A percentile compares a stretch with the other conserved stretches of the same genome.
Conservation (phyloP, 2,329 filamentous ascomycete species). For the Colletotrichum costaricense region DNA sequence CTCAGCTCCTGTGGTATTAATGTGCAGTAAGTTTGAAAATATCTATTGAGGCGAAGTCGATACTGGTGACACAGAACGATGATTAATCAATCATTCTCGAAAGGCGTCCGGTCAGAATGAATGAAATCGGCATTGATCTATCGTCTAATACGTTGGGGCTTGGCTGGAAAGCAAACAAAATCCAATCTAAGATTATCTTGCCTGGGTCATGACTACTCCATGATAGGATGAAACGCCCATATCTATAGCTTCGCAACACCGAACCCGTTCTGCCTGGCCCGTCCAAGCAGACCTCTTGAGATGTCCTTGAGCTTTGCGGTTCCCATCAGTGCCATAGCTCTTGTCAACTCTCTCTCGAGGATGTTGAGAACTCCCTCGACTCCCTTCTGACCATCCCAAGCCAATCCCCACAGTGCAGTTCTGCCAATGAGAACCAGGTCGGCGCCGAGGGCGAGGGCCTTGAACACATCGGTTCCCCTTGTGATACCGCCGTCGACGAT, state of each 20-base stretch:
- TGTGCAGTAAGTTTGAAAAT: too few relatives aligned
- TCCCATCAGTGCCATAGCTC: conserved; percentile 33
- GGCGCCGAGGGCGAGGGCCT: conserved; percentile 30
- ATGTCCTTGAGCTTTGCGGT: conserved; percentile 25
- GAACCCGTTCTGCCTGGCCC: conserved; percentile 20
- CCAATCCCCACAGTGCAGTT: conserved; percentile 31
- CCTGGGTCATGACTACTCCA: background rate
- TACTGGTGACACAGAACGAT: too few relatives aligned
- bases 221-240: too few relatives aligned
- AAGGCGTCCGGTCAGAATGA: too few relatives aligned
- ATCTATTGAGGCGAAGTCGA: too few relatives aligned
- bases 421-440: conserved; percentile 29
- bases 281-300: conserved; percentile 20
- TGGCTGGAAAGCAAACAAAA: background rate
- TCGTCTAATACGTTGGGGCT: too few relatives aligned
- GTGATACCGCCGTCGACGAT: conserved; percentile 32
- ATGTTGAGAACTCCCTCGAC: conserved; percentile 35
- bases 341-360: conserved; percentile 22
- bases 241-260: conserved; percentile 26
- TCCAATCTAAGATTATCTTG: background rate
- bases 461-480: conserved; percentile 31
- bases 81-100: too few relatives aligned
- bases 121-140: too few relatives aligned
- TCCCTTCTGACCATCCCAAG: conserved; percentile 33
- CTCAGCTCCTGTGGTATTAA: too few relatives aligned